A percentile compares a stretch with the other conserved stretches of the same genome.
phyloP scores from a whole-genome alignment of 2,329 filamentous ascomycete genomes.

The Drechmeria coniospora region DNA sequence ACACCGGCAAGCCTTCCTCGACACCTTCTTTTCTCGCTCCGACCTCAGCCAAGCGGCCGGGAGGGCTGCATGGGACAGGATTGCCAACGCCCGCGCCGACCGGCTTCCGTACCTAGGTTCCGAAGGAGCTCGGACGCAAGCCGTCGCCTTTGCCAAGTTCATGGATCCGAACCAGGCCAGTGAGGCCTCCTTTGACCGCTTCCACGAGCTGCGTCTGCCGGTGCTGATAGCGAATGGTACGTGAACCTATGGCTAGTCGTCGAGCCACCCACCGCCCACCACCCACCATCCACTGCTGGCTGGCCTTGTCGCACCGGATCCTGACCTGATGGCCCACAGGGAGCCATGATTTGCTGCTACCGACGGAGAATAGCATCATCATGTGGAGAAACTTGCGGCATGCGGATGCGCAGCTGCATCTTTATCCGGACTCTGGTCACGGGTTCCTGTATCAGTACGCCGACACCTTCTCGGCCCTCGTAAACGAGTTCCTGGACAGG shows the following conservation, averaged over 20 bases:
- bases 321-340: constrained; percentile 9
- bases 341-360: constrained; percentile 18
- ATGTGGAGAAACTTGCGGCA: constrained; percentile 20
- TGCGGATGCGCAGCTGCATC: constrained; percentile 14
- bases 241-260: constrained; percentile 5
- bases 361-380: constrained; percentile 21
- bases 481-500: constrained; percentile 17
- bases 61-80: constrained; percentile 18
- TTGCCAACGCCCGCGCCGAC: constrained; percentile 11
- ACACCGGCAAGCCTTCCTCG: constrained; percentile 16
- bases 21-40: constrained; percentile 18
- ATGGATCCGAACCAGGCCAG: constrained; percentile 16
- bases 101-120: constrained; percentile 12
- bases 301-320: neutral
- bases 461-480: constrained; percentile 13
- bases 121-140: constrained; percentile 14
- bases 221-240: constrained; percentile 23
- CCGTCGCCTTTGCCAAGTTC: constrained; percentile 18
- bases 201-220: constrained; percentile 18
- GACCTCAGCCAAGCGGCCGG: constrained; percentile 16
- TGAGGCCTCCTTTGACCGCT: constrained; percentile 17
- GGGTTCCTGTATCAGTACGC: constrained; percentile 21
- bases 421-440: constrained; percentile 20
- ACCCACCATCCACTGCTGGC: neutral
- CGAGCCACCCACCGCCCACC: neutral